Evolutionary conservation across 352 stramenopile genomes (phyloP), one percentile per base, ranked within the genome.

Genomic region (Phytophthora citricola): DNA sequence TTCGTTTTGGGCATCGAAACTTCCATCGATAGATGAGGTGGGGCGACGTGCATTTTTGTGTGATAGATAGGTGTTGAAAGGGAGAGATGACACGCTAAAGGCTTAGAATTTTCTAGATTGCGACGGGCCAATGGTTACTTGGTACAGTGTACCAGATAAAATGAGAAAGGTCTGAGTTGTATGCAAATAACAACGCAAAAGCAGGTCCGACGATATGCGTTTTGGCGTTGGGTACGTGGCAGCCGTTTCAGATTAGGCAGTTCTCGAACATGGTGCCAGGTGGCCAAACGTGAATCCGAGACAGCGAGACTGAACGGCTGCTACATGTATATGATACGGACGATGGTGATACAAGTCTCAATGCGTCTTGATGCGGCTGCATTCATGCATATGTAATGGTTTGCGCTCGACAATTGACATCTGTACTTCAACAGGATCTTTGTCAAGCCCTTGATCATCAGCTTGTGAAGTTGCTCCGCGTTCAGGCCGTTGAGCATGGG

Each of bases 21-120:
- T 67, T 73, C 63, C 43, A 68, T 53, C 43, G 55, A 76, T 73
- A 51, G 17, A 38, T 7, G 7, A 34, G 64, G 78, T 15, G 50
- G 41, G 75, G 66, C 66, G 75, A 84, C 64, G 47, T 73, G 4
- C 2, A 53, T 11, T 1, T 49, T 57, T 60, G 26, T 15, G 10
- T 36, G 4, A 8, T 2, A 0, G 0, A 1, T 0, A 11, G 1
- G 0, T 1, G 14, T 15, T 22, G 2, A 14, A 20, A 11, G 24
- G 32, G 51, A 76, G 63, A 55, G 63, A 63, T 24, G 49, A 64
- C 50, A 9, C 62, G 31, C 50, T 63, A 31, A 27, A 20, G n/a
- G n/a, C 38, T 69, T 89, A 54, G 82, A 91, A 91, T 64, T 63
- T 91, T 91, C 82, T 89, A 90, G 81, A 90, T 85, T 85, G 76